Percentiles rank a stretch among this genome's conserved stretches.
phyloP scores from a whole-genome alignment of 2,329 filamentous ascomycete genomes.

The Hypoxylon sp. region DNA sequence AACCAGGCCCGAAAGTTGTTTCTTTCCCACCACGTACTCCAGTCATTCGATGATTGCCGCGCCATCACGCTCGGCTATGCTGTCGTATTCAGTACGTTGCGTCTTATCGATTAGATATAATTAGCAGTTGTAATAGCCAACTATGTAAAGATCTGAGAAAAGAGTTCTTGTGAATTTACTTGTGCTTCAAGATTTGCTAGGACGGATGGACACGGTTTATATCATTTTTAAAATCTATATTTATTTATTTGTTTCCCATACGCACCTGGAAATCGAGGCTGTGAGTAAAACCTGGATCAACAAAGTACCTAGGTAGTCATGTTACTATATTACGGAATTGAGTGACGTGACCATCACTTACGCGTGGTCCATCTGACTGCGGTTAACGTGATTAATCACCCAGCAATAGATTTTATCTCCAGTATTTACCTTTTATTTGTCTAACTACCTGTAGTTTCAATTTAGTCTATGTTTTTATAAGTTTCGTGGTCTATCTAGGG shows the following conservation, averaged over 20 bases:
- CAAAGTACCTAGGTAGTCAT: constrained; percentile 22
- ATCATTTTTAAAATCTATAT: constrained; percentile 17
- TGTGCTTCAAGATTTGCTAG: neutral
- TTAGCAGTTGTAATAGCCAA: neutral
- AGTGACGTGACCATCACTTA: constrained; percentile 23
- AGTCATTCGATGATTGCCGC: constrained; percentile 6
- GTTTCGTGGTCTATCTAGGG: constrained; percentile 1
- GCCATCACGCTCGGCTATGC: constrained; percentile 25
- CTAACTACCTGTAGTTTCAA: constrained; percentile 3
- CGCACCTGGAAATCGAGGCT: constrained; percentile 22
- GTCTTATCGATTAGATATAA: neutral
- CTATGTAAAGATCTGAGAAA: neutral
- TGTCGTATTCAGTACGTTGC: constrained; percentile 1
- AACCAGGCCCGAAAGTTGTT: constrained; percentile 19
- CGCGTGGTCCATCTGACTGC: constrained; percentile 30
- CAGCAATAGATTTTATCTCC: constrained; percentile 3
- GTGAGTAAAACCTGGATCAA: constrained; percentile 8
- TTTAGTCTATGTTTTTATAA: constrained; percentile 6
- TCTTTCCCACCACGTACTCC: constrained; percentile 35
- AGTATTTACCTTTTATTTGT: neutral
- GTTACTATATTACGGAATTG: constrained; percentile 14
- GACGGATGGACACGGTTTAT: constrained; percentile 11
- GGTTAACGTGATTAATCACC: constrained; percentile 28
- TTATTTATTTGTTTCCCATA: neutral
- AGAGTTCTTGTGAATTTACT: constrained; percentile 3